Evolutionary conservation across 2,329 filamentous ascomycete species (phyloP).

Genomic region (Pseudocercospora cruenta): DNA sequence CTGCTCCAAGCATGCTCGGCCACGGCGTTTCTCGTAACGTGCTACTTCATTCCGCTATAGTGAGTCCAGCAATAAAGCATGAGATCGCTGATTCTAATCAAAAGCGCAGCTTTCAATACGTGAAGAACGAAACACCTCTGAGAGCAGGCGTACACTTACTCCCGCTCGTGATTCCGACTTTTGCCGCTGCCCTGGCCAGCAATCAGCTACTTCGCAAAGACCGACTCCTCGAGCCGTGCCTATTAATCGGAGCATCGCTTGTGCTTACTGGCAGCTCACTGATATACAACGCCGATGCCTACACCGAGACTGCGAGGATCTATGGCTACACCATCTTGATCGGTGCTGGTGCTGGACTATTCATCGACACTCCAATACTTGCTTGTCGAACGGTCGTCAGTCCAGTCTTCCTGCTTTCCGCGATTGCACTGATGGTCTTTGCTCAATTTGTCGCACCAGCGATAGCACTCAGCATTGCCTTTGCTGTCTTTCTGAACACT

Average conservation of each 20-base stretch:
- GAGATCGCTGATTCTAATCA: not conserved
- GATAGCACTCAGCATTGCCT: slow-evolving; percentile 17
- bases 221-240: slow-evolving; percentile 11
- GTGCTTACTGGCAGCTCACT: slow-evolving; percentile 18
- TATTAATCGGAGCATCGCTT: slow-evolving; percentile 18
- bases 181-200: slow-evolving; percentile 10
- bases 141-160: slow-evolving; percentile 48
- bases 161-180: slow-evolving; percentile 33
- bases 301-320: slow-evolving; percentile 15
- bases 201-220: not conserved
- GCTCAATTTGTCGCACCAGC: slow-evolving; percentile 16
- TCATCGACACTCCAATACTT: slow-evolving; percentile 17
- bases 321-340: slow-evolving; percentile 22
- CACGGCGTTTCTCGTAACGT: slow-evolving; percentile 29
- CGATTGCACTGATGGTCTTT: slow-evolving; percentile 15
- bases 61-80: not conserved
- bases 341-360: slow-evolving; percentile 16
- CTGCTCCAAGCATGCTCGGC: slow-evolving; percentile 42
- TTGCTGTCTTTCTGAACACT: slow-evolving; percentile 16
- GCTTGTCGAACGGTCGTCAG: slow-evolving; percentile 9
- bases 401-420: slow-evolving; percentile 5
- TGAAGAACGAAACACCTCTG: slow-evolving; percentile 47
- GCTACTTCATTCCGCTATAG: slow-evolving; percentile 58
- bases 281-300: slow-evolving; percentile 18
- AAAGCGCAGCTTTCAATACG: slow-evolving; percentile 54